Conservation (phyloP, 305 asterid genomes). For the Solanum hybrid region DNA sequence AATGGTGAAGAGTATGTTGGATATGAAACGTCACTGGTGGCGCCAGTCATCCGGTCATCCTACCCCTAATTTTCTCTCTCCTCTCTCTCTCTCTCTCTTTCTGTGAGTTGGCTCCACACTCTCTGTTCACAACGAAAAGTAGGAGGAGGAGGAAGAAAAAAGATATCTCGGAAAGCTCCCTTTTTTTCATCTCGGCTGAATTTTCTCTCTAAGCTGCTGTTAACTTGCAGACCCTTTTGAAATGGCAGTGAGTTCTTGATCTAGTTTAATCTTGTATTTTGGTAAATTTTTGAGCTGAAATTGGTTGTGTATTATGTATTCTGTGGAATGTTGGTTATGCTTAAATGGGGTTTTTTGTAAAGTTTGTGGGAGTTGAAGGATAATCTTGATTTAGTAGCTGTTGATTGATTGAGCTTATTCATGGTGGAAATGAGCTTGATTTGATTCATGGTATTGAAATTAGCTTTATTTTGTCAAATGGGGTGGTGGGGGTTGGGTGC, state of each 20-base stretch:
- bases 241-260: conserved; percentile 3
- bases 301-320: not conserved
- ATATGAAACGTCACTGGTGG: conserved; percentile 19
- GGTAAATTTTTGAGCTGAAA: not conserved
- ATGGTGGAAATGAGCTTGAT: not conserved
- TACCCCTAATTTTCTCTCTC: not conserved
- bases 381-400: not conserved
- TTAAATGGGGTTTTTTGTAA: not conserved
- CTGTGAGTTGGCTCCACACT: conserved; percentile 11
- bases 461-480: not conserved
- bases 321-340: not conserved
- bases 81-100: not conserved
- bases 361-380: not conserved
- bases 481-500: not conserved
- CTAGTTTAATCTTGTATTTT: not conserved
- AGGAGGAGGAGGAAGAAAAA: not conserved
- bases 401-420: not conserved
- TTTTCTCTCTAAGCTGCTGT: not conserved
- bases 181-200: not conserved
- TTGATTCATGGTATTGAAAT: not conserved
- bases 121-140: not conserved
- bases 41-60: conserved; percentile 19
- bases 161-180: not conserved
- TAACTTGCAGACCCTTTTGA: not conserved
- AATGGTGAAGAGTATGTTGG: not conserved